Conservation (phyloP, 306 rosid genomes). For the Prunus armeniaca region DNA sequence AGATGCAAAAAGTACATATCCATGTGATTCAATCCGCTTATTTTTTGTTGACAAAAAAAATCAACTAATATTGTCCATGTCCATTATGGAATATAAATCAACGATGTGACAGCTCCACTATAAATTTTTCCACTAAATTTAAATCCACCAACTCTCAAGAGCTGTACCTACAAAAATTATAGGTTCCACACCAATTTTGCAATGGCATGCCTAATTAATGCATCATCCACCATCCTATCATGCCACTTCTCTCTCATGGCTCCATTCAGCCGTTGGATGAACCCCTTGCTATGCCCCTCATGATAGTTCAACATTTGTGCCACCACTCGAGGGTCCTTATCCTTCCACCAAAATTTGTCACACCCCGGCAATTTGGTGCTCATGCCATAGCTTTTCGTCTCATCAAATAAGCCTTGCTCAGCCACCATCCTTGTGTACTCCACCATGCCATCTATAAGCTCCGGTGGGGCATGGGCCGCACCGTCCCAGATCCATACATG, state of each 20-base stretch:
- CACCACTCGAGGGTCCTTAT: constrained; percentile 39
- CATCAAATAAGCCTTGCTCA: constrained; percentile 23
- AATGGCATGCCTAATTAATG: constrained; percentile 34
- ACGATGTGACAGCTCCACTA: not conserved
- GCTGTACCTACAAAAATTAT: constrained; percentile 14
- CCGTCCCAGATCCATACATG: constrained; percentile 59
- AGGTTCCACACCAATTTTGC: constrained; percentile 28
- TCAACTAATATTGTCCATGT: not conserved
- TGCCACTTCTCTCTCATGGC: constrained; percentile 57
- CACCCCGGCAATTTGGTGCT: constrained; percentile 17
- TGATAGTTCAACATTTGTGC: constrained; percentile 36
- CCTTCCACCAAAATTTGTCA: constrained; percentile 39
- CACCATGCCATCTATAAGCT: constrained; percentile 52
- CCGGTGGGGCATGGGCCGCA: constrained; percentile 34
- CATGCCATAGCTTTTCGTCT: not conserved
- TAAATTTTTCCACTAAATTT: not conserved
- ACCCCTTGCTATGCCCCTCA: constrained; percentile 39
- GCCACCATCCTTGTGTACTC: constrained; percentile 43
- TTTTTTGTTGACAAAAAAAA: not conserved
- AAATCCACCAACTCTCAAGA: not conserved
- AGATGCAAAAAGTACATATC: not conserved
- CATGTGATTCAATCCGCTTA: not conserved
- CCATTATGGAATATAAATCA: not conserved
- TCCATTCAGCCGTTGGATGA: constrained; percentile 68
- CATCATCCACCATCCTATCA: constrained; percentile 41